Evolutionary conservation across 805 yeast genomes (phyloP).

Genomic region (Hanseniaspora vineae): DNA sequence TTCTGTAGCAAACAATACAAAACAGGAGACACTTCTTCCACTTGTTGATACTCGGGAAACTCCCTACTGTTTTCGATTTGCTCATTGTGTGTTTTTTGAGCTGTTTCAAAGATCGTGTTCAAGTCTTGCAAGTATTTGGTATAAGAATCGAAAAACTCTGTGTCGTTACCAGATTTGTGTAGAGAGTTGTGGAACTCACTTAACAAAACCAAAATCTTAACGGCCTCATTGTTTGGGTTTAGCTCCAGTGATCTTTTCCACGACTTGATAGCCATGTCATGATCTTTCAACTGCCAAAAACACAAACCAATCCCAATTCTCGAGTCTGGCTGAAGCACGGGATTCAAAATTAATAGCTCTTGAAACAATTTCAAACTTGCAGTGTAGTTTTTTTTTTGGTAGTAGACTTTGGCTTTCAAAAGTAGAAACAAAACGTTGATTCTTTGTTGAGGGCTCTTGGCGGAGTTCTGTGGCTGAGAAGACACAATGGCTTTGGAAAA

Average conservation of each 20-base stretch:
- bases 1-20: conserved; percentile 56
- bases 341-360: conserved; percentile 63
- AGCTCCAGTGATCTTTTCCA: conserved; percentile 74
- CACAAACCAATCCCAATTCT: conserved; percentile 91
- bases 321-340: conserved; percentile 77
- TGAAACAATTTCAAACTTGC: conserved; percentile 76
- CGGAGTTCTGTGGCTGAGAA: conserved; percentile 19
- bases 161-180: conserved; percentile 33
- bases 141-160: conserved; percentile 50
- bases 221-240: conserved; percentile 45
- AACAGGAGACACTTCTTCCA: conserved; percentile 36
- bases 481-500: conserved; percentile 29
- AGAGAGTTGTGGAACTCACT: conserved; percentile 54
- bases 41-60: conserved; percentile 26
- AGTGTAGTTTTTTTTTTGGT: conserved; percentile 57
- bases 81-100: conserved; percentile 1
- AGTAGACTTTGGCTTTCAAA: conserved; percentile 73
- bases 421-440: conserved; percentile 63
- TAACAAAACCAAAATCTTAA: conserved; percentile 52
- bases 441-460: conserved; percentile 32
- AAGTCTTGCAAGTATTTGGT: conserved; percentile 40
- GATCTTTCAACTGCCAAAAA: conserved; percentile 78
- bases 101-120: conserved; percentile 14
- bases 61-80: conserved; percentile 19
- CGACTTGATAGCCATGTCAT: conserved; percentile 59